These are phyloP conservation scores for Phalaenopsis aphrodite DNA, from an alignment of 106 monocot species.

Conservation along the genomic window DNA sequence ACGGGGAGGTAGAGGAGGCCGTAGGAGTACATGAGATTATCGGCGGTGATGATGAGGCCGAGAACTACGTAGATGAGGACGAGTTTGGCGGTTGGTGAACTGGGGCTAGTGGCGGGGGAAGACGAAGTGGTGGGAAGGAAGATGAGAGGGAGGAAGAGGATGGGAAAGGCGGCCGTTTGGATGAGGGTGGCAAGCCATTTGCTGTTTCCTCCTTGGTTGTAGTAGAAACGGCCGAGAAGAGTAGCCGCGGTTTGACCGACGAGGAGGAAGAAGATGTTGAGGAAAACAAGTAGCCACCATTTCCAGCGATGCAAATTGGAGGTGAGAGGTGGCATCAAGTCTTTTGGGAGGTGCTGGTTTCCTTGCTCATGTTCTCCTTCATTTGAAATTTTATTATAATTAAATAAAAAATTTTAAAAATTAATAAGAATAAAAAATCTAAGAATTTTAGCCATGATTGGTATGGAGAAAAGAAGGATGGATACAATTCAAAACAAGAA, in stretches of 20 bases:
- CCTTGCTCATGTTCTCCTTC: no score
- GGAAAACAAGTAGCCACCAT: conserved; percentile 32
- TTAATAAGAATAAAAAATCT: no score
- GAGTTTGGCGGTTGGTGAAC: not conserved
- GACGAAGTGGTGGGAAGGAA: conserved; percentile 1
- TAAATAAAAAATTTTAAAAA: no score
- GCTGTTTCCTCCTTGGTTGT: conserved; percentile 37
- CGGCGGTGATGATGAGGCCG: conserved; percentile 26
- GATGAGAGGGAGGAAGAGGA: conserved; percentile 28
- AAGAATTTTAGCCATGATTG: no score
- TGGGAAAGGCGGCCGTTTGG: conserved; percentile 25
- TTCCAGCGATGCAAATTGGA: conserved; percentile 1
- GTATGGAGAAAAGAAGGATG: no score
- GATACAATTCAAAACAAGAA: no score
- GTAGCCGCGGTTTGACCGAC: conserved; percentile 33
- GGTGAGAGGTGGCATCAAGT: conserved; percentile 1
- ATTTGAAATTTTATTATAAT: no score
- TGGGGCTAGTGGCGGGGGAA: not conserved
- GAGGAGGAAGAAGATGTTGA: conserved; percentile 32
- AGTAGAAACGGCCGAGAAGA: conserved; percentile 47
- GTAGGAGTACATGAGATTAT: conserved; percentile 56
- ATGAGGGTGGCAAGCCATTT: conserved; percentile 39
- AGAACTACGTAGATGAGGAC: conserved; percentile 18
- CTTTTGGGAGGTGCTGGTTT: not conserved
- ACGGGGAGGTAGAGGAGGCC: conserved; percentile 50